Evolutionary conservation across 139 green algal species (phyloP), one percentile per base, ranked within the genome.

Genomic region (Picochlorum sp.): DNA sequence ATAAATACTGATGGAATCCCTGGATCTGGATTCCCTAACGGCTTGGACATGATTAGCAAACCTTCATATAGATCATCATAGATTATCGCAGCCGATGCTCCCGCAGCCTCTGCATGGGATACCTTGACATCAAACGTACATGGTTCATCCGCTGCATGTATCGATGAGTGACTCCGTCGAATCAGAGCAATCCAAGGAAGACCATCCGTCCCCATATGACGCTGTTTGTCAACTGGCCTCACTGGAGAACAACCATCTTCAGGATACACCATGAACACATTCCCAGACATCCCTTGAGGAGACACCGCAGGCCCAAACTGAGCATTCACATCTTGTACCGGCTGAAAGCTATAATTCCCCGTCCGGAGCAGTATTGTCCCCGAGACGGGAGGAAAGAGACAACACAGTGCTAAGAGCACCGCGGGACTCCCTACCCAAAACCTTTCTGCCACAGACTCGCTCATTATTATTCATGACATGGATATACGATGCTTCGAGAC

Each of bases 51-150:
- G 57, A 92, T 87, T 64, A 94, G 79, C 10, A 94, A 72, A 23
- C 71, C 66, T 71, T 87, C 82, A 49, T 75, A 76, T 0, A 76
- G 38, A 52, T 90, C 74, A 38, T 94, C 87, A 56, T 89, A 90
- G 11, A 94, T 75, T 13, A 94, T 89, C 15, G 83, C 86, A 1
- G 83, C 87, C 6, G 66, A 24, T 2, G 87, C 87, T 2, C 87
- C 87, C 2, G 86, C 87, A 2, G 47, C 34, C 57, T 92, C 67
- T 0, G 86, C 87, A 60, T 91, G 65, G 2, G 44, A 61, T 4
- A 91, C 85, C 82, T 92, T 92, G 57, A 86, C 54, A 30, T 92
- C 85, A 64, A 92, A 92, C n/a, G 80, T 90, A 75, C 85, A 92
- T 58, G 34, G 34, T 1, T 41, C 34, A 13, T 84, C 75, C 6